Conservation (phyloP, 2,329 filamentous ascomycete genomes). For the Alternaria atra region DNA sequence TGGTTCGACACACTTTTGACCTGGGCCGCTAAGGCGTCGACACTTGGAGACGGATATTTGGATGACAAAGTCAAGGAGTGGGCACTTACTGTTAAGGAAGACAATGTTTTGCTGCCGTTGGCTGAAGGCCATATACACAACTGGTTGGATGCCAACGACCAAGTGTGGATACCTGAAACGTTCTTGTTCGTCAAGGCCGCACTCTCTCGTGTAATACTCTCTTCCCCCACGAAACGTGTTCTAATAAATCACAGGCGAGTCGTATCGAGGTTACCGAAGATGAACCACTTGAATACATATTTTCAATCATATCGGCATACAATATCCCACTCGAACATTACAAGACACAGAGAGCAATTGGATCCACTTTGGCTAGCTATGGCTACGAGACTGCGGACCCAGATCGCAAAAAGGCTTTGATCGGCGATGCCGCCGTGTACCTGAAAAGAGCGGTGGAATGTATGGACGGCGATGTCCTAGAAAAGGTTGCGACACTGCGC, state of each 20-base stretch:
- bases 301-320: not conserved
- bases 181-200: not conserved
- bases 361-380: not conserved
- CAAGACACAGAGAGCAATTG: slow-evolving; percentile 1
- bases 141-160: not conserved
- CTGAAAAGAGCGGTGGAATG: not conserved
- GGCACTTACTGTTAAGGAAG: not conserved
- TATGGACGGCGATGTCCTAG: not conserved
- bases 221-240: no score
- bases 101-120: not conserved
- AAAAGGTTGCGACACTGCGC: not conserved
- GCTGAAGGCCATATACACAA: slow-evolving; percentile 2
- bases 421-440: not conserved
- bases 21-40: not conserved
- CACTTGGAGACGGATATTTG: not conserved
- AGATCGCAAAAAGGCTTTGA: not conserved
- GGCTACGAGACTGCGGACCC: not conserved
- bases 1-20: slow-evolving; percentile 2
- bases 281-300: not conserved
- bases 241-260: not conserved
- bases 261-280: not conserved
- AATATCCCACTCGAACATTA: not conserved
- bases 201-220: not conserved
- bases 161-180: not conserved
- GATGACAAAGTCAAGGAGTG: not conserved